Percentiles rank a stretch among this genome's conserved stretches.
These are phyloP conservation scores for Passiflora organensis DNA, from an alignment of 345 rosid genomes.

Conservation along the genomic window DNA sequence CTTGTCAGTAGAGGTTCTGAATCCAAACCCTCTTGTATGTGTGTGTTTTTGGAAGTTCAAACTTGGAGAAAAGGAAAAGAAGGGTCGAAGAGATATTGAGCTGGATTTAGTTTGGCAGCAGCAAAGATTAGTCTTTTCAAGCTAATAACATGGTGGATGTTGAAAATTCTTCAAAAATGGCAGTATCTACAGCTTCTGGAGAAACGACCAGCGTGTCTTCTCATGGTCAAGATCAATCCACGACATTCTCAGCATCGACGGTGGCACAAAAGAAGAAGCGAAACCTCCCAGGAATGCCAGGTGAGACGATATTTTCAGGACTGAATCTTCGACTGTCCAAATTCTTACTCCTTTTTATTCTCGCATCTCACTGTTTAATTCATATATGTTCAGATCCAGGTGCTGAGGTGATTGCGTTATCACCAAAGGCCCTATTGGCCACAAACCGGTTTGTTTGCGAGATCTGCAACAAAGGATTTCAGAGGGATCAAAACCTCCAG, in stretches of 20 bases:
- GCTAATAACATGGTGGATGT: slow-evolving; percentile 21
- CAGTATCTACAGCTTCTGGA: slow-evolving; percentile 40
- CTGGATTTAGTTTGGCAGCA: background rate
- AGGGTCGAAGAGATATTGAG: background rate
- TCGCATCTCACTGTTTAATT: background rate
- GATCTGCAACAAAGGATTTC: slow-evolving; percentile 80
- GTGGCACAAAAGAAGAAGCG: slow-evolving; percentile 53
- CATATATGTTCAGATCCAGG: slow-evolving; percentile 51
- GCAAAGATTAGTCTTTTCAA: too few species aligned
- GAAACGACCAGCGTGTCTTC: slow-evolving; percentile 29
- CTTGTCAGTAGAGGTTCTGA: slow-evolving; percentile 5
- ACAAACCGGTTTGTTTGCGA: slow-evolving; percentile 71
- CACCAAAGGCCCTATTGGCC: slow-evolving; percentile 54
- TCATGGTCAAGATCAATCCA: slow-evolving; percentile 18
- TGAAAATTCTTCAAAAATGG: slow-evolving; percentile 36
- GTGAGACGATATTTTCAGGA: slow-evolving; percentile 19
- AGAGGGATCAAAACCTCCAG: slow-evolving; percentile 73
- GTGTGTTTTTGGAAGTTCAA: too few species aligned
- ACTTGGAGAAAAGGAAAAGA: background rate
- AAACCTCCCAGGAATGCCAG: slow-evolving; percentile 85
- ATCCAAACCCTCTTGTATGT: slow-evolving; percentile 5
- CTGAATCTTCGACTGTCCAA: background rate
- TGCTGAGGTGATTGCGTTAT: slow-evolving; percentile 64
- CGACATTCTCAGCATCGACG: slow-evolving; percentile 12
- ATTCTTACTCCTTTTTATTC: background rate